A percentile compares a stretch with the other conserved stretches of the same genome.
These are phyloP conservation scores for Tanacetum coccineum DNA, from an alignment of 129 eudicot genomes.

Conservation along the genomic window DNA sequence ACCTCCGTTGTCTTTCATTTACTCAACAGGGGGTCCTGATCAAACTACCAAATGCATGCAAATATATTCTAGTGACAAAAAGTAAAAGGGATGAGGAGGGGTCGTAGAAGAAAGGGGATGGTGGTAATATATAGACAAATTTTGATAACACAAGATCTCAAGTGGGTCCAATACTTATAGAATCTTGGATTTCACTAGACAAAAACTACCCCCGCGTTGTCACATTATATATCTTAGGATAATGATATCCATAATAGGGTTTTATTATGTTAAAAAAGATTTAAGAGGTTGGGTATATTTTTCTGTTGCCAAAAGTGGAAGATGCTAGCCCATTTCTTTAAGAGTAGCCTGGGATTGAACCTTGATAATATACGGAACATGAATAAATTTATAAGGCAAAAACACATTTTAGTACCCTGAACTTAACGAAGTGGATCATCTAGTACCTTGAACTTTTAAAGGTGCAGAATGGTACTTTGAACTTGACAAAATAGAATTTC, in stretches of 20 bases:
- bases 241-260: neutral
- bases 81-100: conserved; percentile 30
- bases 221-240: neutral
- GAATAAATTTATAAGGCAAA: too few relatives aligned
- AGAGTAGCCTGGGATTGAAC: too few relatives aligned
- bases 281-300: too few relatives aligned
- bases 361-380: too few relatives aligned
- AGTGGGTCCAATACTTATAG: conserved; percentile 35
- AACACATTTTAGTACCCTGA: too few relatives aligned
- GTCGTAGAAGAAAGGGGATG: conserved; percentile 25
- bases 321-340: too few relatives aligned
- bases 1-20: conserved; percentile 51
- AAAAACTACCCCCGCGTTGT: conserved; percentile 26
- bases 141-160: conserved; percentile 40
- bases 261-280: too few relatives aligned
- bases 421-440: too few relatives aligned
- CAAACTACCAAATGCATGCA: conserved; percentile 22
- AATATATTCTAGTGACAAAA: neutral
- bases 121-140: conserved; percentile 46
- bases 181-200: conserved; percentile 44
- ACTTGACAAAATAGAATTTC: too few relatives aligned
- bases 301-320: too few relatives aligned
- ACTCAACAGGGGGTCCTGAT: neutral
- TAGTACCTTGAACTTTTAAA: too few relatives aligned
- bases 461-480: too few relatives aligned